These are phyloP conservation scores for Colletotrichum sublineola DNA, from an alignment of 2,329 filamentous ascomycete genomes.

Conservation along the genomic window DNA sequence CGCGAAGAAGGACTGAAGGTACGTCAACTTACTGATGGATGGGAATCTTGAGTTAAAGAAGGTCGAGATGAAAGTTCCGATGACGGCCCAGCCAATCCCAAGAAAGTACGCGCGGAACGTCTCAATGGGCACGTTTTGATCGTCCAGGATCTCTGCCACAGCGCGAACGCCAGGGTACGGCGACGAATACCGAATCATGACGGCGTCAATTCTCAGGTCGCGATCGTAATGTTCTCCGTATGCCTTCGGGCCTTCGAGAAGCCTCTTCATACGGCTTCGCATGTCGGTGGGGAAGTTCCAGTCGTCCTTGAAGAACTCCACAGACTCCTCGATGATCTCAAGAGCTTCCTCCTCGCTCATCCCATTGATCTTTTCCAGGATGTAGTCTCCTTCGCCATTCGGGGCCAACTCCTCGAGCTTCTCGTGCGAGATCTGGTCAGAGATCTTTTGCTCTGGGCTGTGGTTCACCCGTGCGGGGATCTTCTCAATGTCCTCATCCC, in stretches of 20 bases:
- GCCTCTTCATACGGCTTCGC: conserved; percentile 56
- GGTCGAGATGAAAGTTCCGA: conserved; percentile 56
- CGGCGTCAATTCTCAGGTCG: conserved; percentile 57
- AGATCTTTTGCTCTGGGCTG: conserved; percentile 37
- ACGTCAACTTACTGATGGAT: conserved; percentile 49
- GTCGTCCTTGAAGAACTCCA: conserved; percentile 58
- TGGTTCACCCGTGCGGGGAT: conserved; percentile 18
- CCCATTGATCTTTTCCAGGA: conserved; percentile 56
- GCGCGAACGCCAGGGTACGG: conserved; percentile 59
- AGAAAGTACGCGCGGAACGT: conserved; percentile 59
- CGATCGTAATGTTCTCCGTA: conserved; percentile 58
- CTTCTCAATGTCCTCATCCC: conserved; percentile 34
- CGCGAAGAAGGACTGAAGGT: background rate
- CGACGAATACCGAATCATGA: conserved; percentile 56
- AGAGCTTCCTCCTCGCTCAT: conserved; percentile 59
- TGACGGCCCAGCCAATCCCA: conserved; percentile 55
- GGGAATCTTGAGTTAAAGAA: conserved; percentile 59
- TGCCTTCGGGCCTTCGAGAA: conserved; percentile 54
- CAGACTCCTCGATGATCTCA: conserved; percentile 54
- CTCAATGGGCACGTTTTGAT: conserved; percentile 53
- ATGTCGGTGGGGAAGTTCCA: conserved; percentile 60
- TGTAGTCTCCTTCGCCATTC: conserved; percentile 58
- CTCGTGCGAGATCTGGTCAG: conserved; percentile 55
- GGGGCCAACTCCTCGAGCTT: conserved; percentile 58
- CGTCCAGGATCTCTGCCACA: conserved; percentile 54